A percentile compares a stretch with the other conserved stretches of the same genome.
Conservation (phyloP, 23 red algal genomes). For the Chondrus crispus region DNA sequence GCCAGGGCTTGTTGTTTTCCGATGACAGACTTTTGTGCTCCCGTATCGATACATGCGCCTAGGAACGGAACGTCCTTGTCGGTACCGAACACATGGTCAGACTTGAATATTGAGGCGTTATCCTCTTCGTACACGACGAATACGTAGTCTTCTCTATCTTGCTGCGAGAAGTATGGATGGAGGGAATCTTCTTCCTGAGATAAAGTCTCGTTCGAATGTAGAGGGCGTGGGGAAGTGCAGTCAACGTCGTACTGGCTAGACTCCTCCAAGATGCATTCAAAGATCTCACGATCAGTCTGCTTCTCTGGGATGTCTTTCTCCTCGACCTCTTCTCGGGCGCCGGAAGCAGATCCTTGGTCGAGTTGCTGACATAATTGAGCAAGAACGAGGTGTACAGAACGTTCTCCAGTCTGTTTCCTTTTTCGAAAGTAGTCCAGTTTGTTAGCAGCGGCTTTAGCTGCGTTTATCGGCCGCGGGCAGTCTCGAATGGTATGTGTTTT, state of each 20-base stretch:
- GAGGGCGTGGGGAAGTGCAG: no score
- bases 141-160: no score
- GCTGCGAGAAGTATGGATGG: no score
- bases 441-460: background rate
- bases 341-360: no score
- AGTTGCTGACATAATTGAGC: background rate
- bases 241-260: no score
- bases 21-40: background rate
- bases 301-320: no score
- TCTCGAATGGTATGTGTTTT: background rate
- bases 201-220: no score
- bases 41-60: constrained; percentile 24
- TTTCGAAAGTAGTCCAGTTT: background rate
- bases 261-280: background rate
- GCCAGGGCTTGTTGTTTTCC: background rate
- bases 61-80: background rate
- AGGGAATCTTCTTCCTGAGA: no score
- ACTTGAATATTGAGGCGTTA: no score
- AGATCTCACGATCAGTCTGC: background rate
- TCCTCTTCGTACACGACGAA: no score
- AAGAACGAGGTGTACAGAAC: background rate
- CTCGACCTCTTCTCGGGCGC: no score
- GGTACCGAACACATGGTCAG: background rate
- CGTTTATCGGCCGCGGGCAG: constrained; percentile 16
- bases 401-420: background rate